Conservation (phyloP, 139 green algal genomes). For the Monoraphidium neglectum region DNA sequence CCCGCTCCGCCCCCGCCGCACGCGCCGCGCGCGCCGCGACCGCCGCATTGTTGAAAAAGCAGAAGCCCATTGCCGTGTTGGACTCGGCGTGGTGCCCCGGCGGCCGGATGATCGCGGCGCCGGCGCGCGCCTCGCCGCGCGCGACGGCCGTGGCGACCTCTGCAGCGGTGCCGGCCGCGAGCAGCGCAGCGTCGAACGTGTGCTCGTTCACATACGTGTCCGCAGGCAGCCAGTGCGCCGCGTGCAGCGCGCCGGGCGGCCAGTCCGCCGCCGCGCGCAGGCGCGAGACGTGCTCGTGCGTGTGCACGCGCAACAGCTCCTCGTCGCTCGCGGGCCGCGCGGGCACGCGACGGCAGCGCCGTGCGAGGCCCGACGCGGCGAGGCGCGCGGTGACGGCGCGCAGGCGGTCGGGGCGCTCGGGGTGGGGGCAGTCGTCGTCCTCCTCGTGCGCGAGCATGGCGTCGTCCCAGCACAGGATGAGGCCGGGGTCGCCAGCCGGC, state of each 20-base stretch:
- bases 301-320: constrained; percentile 69
- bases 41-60: constrained; percentile 85
- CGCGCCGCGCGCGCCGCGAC: constrained; percentile 62
- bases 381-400: constrained; percentile 73
- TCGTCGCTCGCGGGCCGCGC: constrained; percentile 46
- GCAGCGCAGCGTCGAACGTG: constrained; percentile 59
- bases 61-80: constrained; percentile 82
- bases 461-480: constrained; percentile 31
- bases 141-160: constrained; percentile 57
- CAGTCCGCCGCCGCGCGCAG: constrained; percentile 8
- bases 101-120: constrained; percentile 67
- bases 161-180: constrained; percentile 70
- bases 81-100: constrained; percentile 78
- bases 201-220: constrained; percentile 77
- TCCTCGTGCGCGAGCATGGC: constrained; percentile 39
- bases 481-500: not conserved
- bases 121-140: constrained; percentile 38
- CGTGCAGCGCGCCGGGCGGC: not conserved
- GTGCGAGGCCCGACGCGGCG: constrained; percentile 38
- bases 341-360: constrained; percentile 31
- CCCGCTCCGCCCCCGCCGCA: constrained; percentile 35
- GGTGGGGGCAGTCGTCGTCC: constrained; percentile 32
- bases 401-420: constrained; percentile 70
- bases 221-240: constrained; percentile 8
- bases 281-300: constrained; percentile 43